Base-by-base conservation (phyloP, 176 grass and related monocot species). In the Secale cereale region DNA sequence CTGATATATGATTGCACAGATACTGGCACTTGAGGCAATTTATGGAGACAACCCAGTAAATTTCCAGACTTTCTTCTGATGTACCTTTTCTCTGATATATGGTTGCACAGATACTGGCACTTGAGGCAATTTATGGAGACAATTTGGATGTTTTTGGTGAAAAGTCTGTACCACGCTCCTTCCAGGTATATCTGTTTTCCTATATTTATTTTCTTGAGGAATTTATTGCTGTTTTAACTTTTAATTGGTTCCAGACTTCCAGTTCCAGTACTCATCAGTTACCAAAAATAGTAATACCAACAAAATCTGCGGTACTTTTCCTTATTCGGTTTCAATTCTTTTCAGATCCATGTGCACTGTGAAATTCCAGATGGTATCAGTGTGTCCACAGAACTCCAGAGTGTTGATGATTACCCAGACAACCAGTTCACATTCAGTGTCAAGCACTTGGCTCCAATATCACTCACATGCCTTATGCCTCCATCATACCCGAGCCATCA, bases 41-140 rank as follows among this genome's bases (percentile, higher is more conserved):
- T 88, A 90, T 27, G 91, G 74, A 41, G 78, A 88, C 4, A 16
- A 50, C 46, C 17, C 23, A 39, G 16, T 35, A 28, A n/a, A 30
- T 69, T 59, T 59, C 1, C 28, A 85, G 69, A 14, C 7, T 33
- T 70, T 59, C 35, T 61, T 5, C 50, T 59, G 0, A 71, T 35
- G 22, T 33, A 60, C 70, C 5, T 69, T 17, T 67, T 10, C 35
- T 27, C 19, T 76, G 45, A 27, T 59, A 57, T 46, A 87, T 70
- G 36, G 37, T 78, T 71, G 17, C 76, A 25, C 29, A 88, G 81
- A 73, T 79, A 54, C 17, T 88, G 52, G 81, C 62, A 17, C 41
- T 93, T 41, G 88, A 88, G 41, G 82, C 85, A 86, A 93, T 93
- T 35, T 90, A 90, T 28, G 91, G 82, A 43, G 81, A 88, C 9